These are phyloP conservation scores for Xylariaceae sp. DNA, from an alignment of 2,329 filamentous ascomycete species.

Conservation along the genomic window DNA sequence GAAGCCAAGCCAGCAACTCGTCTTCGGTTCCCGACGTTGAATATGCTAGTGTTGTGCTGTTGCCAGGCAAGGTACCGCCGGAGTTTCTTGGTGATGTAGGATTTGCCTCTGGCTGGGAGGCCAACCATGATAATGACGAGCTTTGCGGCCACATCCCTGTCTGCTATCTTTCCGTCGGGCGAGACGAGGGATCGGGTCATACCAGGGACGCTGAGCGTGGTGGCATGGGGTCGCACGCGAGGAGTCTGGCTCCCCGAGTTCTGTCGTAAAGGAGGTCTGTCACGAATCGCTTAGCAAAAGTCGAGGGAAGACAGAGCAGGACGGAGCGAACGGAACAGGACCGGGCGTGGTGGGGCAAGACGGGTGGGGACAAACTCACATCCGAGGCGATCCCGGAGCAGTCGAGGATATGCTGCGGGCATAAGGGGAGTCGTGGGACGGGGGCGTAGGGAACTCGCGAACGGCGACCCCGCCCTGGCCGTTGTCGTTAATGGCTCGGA, in stretches of 20 bases:
- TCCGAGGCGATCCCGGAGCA: conserved; percentile 60
- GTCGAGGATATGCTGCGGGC: conserved; percentile 61
- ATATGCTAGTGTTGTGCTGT: conserved; percentile 92
- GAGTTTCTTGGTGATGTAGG: conserved; percentile 98
- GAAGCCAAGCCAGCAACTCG: conserved; percentile 66
- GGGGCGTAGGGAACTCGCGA: conserved; percentile 35
- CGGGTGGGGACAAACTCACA: conserved; percentile 47
- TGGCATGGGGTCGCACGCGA: conserved; percentile 78
- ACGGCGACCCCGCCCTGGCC: conserved; percentile 38
- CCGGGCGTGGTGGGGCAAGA: no score
- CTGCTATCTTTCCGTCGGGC: conserved; percentile 90
- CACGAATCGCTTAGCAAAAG: conserved; percentile 10
- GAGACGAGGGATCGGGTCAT: conserved; percentile 95
- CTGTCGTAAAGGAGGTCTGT: conserved; percentile 69
- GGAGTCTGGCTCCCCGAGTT: conserved; percentile 80
- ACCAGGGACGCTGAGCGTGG: conserved; percentile 94
- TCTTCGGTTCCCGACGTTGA: conserved; percentile 93
- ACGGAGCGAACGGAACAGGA: no score
- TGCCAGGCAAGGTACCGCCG: conserved; percentile 95
- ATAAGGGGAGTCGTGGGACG: conserved; percentile 56
- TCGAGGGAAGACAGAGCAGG: background rate
- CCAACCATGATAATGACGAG: conserved; percentile 98
- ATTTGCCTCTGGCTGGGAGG: conserved; percentile 91
- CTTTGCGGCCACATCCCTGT: conserved; percentile 93
- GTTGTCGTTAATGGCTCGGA: conserved; percentile 46